These are phyloP conservation scores for Saccharomycopsis fibuligera DNA, from an alignment of 805 yeast genomes.

Conservation along the genomic window DNA sequence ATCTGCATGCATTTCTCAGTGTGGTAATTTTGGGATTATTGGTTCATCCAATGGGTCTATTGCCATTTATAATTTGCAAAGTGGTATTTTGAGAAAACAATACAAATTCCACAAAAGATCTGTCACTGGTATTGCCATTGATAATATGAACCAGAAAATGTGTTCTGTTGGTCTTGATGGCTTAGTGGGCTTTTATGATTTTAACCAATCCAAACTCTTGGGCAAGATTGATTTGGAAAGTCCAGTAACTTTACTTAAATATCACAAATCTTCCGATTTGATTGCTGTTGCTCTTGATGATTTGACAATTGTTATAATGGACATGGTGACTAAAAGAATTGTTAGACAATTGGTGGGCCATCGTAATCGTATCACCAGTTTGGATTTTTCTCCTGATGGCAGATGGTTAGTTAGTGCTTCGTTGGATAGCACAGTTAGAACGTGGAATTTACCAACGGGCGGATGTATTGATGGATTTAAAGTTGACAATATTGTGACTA, in stretches of 20 bases:
- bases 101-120: conserved; percentile 67
- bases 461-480: conserved; percentile 90
- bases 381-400: conserved; percentile 92
- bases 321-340: conserved; percentile 69
- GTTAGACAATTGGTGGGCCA: conserved; percentile 91
- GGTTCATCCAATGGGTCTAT: conserved; percentile 86
- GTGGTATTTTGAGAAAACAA: conserved; percentile 73
- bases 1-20: conserved; percentile 72
- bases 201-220: conserved; percentile 59
- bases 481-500: conserved; percentile 74
- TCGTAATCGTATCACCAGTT: conserved; percentile 73
- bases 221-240: conserved; percentile 65
- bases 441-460: conserved; percentile 98
- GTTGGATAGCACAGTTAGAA: conserved; percentile 80
- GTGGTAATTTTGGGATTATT: conserved; percentile 92
- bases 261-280: conserved; percentile 78
- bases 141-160: conserved; percentile 85
- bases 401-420: conserved; percentile 87
- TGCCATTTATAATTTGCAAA: conserved; percentile 82
- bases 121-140: conserved; percentile 84
- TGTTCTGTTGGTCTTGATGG: conserved; percentile 89
- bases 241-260: conserved; percentile 71
- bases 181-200: conserved; percentile 78
- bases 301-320: conserved; percentile 75
- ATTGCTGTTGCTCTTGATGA: conserved; percentile 84